Evolutionary conservation across 768 basidiomycete genomes (phyloP).

Genomic region (Collybia mongolica): DNA sequence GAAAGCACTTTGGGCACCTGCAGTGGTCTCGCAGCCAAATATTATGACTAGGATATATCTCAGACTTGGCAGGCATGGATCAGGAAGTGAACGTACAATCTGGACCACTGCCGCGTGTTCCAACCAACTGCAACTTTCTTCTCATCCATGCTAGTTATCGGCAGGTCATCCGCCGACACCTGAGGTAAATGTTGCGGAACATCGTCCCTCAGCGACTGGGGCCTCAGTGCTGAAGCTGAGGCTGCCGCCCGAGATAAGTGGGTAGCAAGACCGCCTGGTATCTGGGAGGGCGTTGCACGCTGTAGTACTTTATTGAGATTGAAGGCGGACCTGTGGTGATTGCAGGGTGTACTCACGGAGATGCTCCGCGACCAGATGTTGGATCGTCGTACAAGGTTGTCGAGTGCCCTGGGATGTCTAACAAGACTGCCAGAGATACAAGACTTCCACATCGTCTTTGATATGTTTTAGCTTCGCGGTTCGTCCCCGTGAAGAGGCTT

Average conservation of each 20-base stretch:
- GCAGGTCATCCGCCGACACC: constrained; percentile 40
- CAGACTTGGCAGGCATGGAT: background rate
- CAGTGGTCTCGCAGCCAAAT: constrained; percentile 95
- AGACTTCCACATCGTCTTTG: constrained; percentile 3
- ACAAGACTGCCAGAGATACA: background rate
- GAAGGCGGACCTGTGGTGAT: background rate
- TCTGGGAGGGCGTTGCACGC: constrained; percentile 3
- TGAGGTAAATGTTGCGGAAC: constrained; percentile 18
- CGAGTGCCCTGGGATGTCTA: background rate
- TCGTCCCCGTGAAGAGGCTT: no score
- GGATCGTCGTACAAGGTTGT: background rate
- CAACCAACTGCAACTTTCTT: constrained; percentile 69
- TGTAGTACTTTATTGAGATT: background rate
- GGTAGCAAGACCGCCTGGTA: constrained; percentile 5
- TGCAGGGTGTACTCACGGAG: background rate
- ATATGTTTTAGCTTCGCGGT: no score
- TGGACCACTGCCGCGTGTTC: constrained; percentile 69
- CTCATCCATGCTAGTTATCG: constrained; percentile 55
- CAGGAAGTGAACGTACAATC: constrained; percentile 57
- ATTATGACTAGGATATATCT: constrained; percentile 61
- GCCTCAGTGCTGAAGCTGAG: constrained; percentile 19
- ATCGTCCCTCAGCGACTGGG: constrained; percentile 12
- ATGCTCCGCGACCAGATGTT: background rate
- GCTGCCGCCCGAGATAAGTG: constrained; percentile 15
- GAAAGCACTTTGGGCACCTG: constrained; percentile 83